A percentile compares a stretch with the other conserved stretches of the same genome.
Evolutionary conservation across 108 stramenopile species (phyloP).

Genomic region (Nitzschia inconspicua): DNA sequence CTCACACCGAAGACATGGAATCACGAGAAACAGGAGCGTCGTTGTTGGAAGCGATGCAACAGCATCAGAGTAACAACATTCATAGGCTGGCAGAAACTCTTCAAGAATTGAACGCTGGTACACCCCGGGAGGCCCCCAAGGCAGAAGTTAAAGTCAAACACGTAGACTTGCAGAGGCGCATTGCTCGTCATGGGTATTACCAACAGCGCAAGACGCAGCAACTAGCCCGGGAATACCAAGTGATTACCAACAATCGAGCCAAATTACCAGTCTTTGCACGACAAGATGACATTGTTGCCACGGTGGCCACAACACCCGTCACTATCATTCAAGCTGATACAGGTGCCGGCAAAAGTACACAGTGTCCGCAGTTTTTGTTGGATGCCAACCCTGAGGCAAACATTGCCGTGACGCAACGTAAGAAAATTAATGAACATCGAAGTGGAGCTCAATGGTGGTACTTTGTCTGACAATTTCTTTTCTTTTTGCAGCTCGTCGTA

Average conservation of each 20-base stretch:
- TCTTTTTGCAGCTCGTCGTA: constrained; percentile 55
- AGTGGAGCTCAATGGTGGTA: not conserved
- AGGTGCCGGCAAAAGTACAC: constrained; percentile 75
- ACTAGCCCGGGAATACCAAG: constrained; percentile 1
- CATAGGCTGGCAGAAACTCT: not conserved
- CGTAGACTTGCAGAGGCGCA: constrained; percentile 16
- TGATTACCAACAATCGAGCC: constrained; percentile 36
- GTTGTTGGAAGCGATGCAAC: constrained; percentile 22
- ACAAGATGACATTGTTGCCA: constrained; percentile 45
- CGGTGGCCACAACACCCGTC: constrained; percentile 44
- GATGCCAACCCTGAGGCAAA: constrained; percentile 57
- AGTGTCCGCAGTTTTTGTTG: constrained; percentile 82
- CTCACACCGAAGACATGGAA: constrained; percentile 38
- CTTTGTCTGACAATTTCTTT: not conserved
- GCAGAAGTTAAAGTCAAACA: not conserved
- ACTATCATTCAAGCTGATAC: constrained; percentile 46
- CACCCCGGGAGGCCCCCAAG: not conserved
- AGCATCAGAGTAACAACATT: constrained; percentile 7
- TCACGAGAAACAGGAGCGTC: constrained; percentile 59
- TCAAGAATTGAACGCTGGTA: not conserved
- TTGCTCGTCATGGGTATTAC: constrained; percentile 2
- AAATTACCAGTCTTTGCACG: constrained; percentile 54
- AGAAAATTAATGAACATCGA: not conserved
- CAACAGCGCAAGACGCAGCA: constrained; percentile 14
- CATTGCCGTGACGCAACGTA: constrained; percentile 78